These are phyloP conservation scores for Flaveria robusta DNA, from an alignment of 129 eudicot genomes.

Conservation along the genomic window DNA sequence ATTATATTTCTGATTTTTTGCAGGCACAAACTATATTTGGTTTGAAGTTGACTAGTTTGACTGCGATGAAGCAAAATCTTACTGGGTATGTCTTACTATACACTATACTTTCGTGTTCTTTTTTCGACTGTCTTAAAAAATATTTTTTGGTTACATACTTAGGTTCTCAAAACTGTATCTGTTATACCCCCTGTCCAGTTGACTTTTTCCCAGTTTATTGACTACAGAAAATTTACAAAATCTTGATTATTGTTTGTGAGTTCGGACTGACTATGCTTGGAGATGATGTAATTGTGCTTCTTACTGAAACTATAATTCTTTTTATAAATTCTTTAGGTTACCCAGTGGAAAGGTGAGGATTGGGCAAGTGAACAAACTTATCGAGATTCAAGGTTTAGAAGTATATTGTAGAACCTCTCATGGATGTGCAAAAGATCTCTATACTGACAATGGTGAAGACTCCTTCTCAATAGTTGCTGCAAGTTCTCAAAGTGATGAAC, in stretches of 20 bases:
- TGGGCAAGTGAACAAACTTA: slow-evolving; percentile 79
- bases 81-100: slow-evolving; percentile 50
- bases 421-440: slow-evolving; percentile 35
- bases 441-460: slow-evolving; percentile 35
- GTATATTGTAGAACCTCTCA: slow-evolving; percentile 57
- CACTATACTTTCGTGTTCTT: slow-evolving; percentile 10
- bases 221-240: background rate
- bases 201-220: slow-evolving; percentile 8
- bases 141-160: slow-evolving; percentile 4
- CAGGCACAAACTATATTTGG: slow-evolving; percentile 72
- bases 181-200: background rate
- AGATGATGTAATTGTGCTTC: slow-evolving; percentile 25
- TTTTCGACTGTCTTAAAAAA: background rate
- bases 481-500: slow-evolving; percentile 35
- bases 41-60: slow-evolving; percentile 79
- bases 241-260: slow-evolving; percentile 2
- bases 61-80: slow-evolving; percentile 71
- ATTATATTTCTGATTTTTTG: slow-evolving; percentile 36
- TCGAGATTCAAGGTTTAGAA: slow-evolving; percentile 83
- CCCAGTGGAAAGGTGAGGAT: slow-evolving; percentile 58
- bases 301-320: slow-evolving; percentile 17
- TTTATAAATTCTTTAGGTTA: slow-evolving; percentile 40
- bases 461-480: slow-evolving; percentile 38
- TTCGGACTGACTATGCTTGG: background rate
- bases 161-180: background rate